Evolutionary conservation across 257 asterid species (phyloP).

Genomic region (Primulina eburnea): DNA sequence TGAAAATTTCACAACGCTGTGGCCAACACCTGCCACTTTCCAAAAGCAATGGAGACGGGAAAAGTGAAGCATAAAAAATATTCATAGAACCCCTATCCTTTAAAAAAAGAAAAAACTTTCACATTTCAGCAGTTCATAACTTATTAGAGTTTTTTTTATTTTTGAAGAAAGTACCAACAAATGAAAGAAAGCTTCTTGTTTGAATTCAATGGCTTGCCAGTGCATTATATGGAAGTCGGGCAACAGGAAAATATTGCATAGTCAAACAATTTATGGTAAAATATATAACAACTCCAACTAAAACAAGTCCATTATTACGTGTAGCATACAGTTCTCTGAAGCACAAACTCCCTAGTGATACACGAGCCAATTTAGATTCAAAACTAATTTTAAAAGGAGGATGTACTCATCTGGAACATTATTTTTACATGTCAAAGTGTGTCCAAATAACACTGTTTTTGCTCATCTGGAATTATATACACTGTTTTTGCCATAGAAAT

Average conservation of each 20-base stretch:
- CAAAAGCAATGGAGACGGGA: not conserved
- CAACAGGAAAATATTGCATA: not conserved
- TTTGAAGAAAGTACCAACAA: not conserved
- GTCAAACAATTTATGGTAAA: not conserved
- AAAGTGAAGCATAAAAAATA: not conserved
- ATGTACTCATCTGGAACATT: not conserved
- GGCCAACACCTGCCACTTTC: conserved; percentile 1
- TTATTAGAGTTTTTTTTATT: too few species aligned
- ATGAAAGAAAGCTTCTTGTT: not conserved
- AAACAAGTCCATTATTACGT: not conserved
- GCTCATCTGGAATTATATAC: too few species aligned
- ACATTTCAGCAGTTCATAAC: not conserved
- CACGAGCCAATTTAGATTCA: not conserved
- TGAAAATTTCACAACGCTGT: conserved; percentile 15
- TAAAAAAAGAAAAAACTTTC: not conserved
- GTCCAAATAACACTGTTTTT: too few species aligned
- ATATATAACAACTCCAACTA: not conserved
- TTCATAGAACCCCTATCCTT: not conserved
- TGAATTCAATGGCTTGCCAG: not conserved
- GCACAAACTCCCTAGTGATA: not conserved
- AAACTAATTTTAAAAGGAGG: not conserved
- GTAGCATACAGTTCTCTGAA: not conserved
- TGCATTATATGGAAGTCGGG: not conserved
- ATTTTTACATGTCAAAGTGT: not conserved
- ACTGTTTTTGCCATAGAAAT: too few species aligned